phyloP scores from a whole-genome alignment of 2,329 filamentous ascomycete species.

The Lecanicillium sp. region DNA sequence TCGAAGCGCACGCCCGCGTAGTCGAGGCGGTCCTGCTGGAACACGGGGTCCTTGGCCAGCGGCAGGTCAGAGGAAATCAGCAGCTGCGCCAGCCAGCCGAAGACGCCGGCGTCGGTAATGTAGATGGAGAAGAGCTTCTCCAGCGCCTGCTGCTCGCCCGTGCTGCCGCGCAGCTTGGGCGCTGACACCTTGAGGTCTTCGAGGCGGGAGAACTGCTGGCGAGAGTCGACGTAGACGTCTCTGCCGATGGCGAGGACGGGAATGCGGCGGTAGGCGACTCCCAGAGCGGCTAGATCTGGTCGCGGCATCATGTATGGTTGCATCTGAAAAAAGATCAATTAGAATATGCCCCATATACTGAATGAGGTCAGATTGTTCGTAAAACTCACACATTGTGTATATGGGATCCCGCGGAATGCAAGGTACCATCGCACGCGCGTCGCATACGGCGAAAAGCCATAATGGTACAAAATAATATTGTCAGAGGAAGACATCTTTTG shows the following conservation, averaged over 20 bases:
- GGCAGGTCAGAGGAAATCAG: conserved; percentile 47
- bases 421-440: conserved; percentile 61
- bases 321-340: conserved; percentile 34
- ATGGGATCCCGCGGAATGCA: conserved; percentile 55
- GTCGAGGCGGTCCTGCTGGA: conserved; percentile 47
- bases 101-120: conserved; percentile 50
- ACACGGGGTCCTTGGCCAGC: conserved; percentile 47
- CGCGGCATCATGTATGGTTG: conserved; percentile 62
- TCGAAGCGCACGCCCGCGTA: conserved; percentile 10
- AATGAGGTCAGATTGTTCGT: background rate
- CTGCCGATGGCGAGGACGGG: conserved; percentile 59
- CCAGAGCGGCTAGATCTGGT: conserved; percentile 53
- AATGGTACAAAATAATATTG: conserved; percentile 56
- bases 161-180: conserved; percentile 27
- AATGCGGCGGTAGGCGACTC: conserved; percentile 61
- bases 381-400: conserved; percentile 56
- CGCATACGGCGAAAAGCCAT: conserved; percentile 57
- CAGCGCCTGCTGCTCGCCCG: conserved; percentile 34
- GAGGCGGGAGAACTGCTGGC: conserved; percentile 59
- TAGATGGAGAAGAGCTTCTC: conserved; percentile 49
- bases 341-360: background rate
- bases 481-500: no score
- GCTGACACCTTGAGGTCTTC: conserved; percentile 45
- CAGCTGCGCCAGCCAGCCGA: conserved; percentile 41
- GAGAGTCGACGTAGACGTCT: conserved; percentile 63